Evolutionary conservation across 2,329 filamentous ascomycete species (phyloP).

Genomic region (Cryphonectria japonica): DNA sequence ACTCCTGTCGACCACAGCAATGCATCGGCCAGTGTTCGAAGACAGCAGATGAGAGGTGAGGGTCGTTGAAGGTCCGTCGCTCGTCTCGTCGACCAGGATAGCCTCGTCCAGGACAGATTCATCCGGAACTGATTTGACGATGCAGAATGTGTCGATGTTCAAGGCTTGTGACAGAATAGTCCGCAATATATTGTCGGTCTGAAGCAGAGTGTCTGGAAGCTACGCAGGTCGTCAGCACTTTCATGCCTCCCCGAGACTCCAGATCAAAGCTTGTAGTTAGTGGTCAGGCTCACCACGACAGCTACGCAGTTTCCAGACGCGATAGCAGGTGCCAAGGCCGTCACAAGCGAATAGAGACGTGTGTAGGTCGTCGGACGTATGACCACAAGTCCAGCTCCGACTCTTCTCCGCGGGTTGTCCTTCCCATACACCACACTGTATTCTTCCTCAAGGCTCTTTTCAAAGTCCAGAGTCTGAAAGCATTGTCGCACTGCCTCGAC

Average conservation of each 20-base stretch:
- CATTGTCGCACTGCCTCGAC: slow-evolving; percentile 37
- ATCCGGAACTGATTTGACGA: slow-evolving; percentile 32
- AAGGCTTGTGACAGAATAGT: slow-evolving; percentile 33
- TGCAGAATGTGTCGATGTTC: slow-evolving; percentile 35
- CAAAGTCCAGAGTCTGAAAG: slow-evolving; percentile 37
- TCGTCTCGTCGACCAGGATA: slow-evolving; percentile 37
- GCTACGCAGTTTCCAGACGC: slow-evolving; percentile 42
- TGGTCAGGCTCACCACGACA: slow-evolving; percentile 35
- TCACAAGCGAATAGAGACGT: slow-evolving; percentile 39
- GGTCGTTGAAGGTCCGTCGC: neutral
- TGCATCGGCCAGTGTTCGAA: slow-evolving; percentile 26
- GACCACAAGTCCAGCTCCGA: slow-evolving; percentile 37
- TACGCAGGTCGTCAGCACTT: slow-evolving; percentile 15
- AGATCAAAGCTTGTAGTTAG: neutral
- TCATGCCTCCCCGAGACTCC: fast-evolving
- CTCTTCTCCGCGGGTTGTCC: slow-evolving; percentile 33
- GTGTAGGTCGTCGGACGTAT: slow-evolving; percentile 39
- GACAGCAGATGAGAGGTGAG: slow-evolving; percentile 29
- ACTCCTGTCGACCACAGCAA: slow-evolving; percentile 65
- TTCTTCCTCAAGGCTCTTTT: slow-evolving; percentile 36
- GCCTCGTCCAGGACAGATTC: slow-evolving; percentile 29
- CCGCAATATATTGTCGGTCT: slow-evolving; percentile 33
- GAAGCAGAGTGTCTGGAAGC: slow-evolving; percentile 33
- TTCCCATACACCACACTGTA: slow-evolving; percentile 37
- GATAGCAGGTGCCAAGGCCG: slow-evolving; percentile 41